Percentiles rank a stretch among this genome's conserved stretches.
phyloP scores from a whole-genome alignment of 2,329 filamentous ascomycete species.

The Fusarium chaquense region DNA sequence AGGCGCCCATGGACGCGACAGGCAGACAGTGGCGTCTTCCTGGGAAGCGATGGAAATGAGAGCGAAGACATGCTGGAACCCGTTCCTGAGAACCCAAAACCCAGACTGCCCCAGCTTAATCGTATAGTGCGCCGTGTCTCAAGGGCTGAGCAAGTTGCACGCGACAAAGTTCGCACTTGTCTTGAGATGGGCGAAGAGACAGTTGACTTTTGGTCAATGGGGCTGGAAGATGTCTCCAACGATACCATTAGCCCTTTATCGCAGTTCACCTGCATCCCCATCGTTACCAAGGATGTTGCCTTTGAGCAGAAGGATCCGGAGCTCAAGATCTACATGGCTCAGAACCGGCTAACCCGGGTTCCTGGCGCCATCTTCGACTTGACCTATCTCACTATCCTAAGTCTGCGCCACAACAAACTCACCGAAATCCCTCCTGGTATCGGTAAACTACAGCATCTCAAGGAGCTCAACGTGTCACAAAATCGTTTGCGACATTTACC shows the following conservation, averaged over 20 bases:
- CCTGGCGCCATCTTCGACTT: conserved; percentile 73
- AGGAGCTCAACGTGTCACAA: conserved; percentile 73
- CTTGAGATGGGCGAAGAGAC: conserved; percentile 69
- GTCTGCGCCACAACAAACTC: conserved; percentile 73
- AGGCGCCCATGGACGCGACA: conserved; percentile 69
- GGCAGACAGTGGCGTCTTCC: conserved; percentile 76
- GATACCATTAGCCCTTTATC: conserved; percentile 68
- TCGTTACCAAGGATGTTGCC: conserved; percentile 66
- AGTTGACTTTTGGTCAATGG: conserved; percentile 71
- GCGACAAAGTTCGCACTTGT: conserved; percentile 62
- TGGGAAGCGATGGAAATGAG: conserved; percentile 70
- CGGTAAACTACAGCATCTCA: conserved; percentile 67
- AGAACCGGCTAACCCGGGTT: conserved; percentile 67
- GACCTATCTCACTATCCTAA: conserved; percentile 72
- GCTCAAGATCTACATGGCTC: conserved; percentile 71
- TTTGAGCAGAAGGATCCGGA: conserved; percentile 70
- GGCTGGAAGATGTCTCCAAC: conserved; percentile 66
- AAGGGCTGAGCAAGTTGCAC: conserved; percentile 59
- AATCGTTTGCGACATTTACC: conserved; percentile 73
- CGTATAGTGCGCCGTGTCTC: conserved; percentile 50
- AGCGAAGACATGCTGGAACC: conserved; percentile 55
- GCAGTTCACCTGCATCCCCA: conserved; percentile 65
- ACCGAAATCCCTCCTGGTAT: conserved; percentile 71
- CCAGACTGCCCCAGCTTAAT: conserved; percentile 56
- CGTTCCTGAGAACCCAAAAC: conserved; percentile 49